Base-by-base conservation (phyloP, 345 rosid genomes). In the Eucalyptus tenuipes region DNA sequence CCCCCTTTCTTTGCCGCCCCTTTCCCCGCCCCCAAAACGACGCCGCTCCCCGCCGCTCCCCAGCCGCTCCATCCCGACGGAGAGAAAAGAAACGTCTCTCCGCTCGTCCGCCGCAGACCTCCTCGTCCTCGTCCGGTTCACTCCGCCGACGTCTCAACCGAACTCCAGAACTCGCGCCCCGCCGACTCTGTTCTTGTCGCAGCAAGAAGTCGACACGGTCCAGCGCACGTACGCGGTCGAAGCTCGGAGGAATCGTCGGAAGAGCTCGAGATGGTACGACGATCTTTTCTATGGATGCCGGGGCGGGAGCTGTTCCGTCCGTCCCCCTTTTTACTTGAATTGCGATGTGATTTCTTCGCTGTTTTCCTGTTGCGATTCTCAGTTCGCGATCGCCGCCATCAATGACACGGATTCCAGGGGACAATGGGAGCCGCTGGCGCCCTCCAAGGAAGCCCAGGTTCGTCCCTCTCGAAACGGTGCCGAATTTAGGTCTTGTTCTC, bases 401-500 rank as follows among this genome's bases (percentile, higher is more conserved):
- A 98, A 98, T 90, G 99, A 98, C 68, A 94, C 98, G 15, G 97
- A 96, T 87, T 93, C 99, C 29, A 92, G 66, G 81, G 91, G 94
- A 42, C 97, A 96, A 87, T 98, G 99, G 99, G 99, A 97, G 92
- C 99, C 99, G 89, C 90, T 98, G 87, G 99, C 99, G 88, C 99
- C 99, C 24, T 95, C 98, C 90, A 97, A 98, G 92, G 99, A 97
- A 94, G 98, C 99, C 86, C 99, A 97, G 99, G 99, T 93, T 10
- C 12, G 47, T 20, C 84, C 47, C 84, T 20, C 16, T 44, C 24
- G 47, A 75, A 75, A 24, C 44, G 22, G 29, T 40, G 47, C 47
- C 47, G 47, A 40, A 75, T 68, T 66, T 86, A 48, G 85, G 53
- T 52, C 85, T 88, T 75, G 57, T 52, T 52, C 4, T 17, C 10